Conservation (phyloP, 768 basidiomycete genomes). For the Mycena pura region DNA sequence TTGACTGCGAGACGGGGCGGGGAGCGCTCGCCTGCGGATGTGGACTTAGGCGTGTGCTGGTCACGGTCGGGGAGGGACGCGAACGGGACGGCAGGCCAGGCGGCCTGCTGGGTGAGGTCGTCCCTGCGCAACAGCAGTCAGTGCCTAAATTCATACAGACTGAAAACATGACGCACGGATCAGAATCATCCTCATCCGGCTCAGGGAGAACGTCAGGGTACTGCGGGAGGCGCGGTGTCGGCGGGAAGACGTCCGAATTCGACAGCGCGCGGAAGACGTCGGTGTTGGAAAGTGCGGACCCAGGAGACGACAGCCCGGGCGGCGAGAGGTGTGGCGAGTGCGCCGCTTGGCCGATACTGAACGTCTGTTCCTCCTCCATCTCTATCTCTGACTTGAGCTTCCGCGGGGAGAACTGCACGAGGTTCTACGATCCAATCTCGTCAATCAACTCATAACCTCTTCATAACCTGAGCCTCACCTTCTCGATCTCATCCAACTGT, state of each 20-base stretch:
- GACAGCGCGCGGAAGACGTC: constrained; percentile 21
- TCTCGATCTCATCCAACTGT: constrained; percentile 81
- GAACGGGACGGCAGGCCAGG: constrained; percentile 56
- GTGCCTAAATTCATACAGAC: neutral
- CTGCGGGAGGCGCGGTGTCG: constrained; percentile 45
- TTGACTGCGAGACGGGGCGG: constrained; percentile 72
- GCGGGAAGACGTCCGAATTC: constrained; percentile 42
- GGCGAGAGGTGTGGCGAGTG: constrained; percentile 40
- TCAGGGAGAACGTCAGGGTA: constrained; percentile 31
- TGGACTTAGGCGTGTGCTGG: constrained; percentile 16
- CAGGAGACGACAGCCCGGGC: constrained; percentile 29
- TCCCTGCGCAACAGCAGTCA: neutral
- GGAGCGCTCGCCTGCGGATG: constrained; percentile 45
- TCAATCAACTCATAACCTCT: neutral
- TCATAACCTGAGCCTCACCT: constrained; percentile 48
- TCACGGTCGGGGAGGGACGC: constrained; percentile 36
- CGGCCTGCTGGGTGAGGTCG: constrained; percentile 29
- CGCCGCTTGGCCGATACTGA: constrained; percentile 12
- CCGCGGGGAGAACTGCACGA: constrained; percentile 73
- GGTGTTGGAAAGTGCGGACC: neutral
- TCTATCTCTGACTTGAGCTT: constrained; percentile 49
- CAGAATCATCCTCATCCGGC: constrained; percentile 7
- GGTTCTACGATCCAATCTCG: constrained; percentile 45
- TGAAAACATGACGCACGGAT: constrained; percentile 2
- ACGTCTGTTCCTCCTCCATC: constrained; percentile 40